These are phyloP conservation scores for Glomus cerebriforme DNA, from an alignment of 192 early-diverging fungal species.

Conservation along the genomic window DNA sequence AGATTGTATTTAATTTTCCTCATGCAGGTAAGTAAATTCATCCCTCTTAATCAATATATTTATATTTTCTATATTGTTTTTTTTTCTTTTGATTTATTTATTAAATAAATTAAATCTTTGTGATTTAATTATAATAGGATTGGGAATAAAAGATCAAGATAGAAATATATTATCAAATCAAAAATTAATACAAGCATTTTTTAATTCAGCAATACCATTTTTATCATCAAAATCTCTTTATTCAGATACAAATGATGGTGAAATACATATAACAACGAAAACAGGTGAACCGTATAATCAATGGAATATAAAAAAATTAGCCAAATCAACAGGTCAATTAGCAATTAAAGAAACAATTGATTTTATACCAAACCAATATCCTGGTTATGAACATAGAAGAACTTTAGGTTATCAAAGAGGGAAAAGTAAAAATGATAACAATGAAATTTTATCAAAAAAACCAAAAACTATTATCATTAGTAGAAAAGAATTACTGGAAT, in stretches of 20 bases:
- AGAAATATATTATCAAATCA: conserved; percentile 86
- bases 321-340: conserved; percentile 64
- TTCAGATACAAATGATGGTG: conserved; percentile 46
- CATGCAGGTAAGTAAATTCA: conserved; percentile 67
- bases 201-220: conserved; percentile 55
- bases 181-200: conserved; percentile 62
- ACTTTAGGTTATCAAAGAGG: conserved; percentile 94
- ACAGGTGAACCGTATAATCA: conserved; percentile 81
- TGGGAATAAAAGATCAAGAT: conserved; percentile 91
- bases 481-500: conserved; percentile 2
- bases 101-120: not conserved
- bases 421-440: conserved; percentile 70
- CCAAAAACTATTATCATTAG: conserved; percentile 75
- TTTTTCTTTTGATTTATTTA: not conserved
- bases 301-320: conserved; percentile 84
- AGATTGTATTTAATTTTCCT: conserved; percentile 96
- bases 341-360: conserved; percentile 53
- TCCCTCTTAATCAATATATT: not conserved
- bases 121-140: conserved; percentile 42
- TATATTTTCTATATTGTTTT: conserved; percentile 5
- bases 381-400: conserved; percentile 89
- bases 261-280: conserved; percentile 88
- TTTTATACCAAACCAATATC: conserved; percentile 72
- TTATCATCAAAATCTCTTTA: conserved; percentile 44
- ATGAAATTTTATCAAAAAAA: conserved; percentile 69